Evolutionary conservation across 371 early-diverging fungal genomes (phyloP).

Genomic region (Mucor mucedo): DNA sequence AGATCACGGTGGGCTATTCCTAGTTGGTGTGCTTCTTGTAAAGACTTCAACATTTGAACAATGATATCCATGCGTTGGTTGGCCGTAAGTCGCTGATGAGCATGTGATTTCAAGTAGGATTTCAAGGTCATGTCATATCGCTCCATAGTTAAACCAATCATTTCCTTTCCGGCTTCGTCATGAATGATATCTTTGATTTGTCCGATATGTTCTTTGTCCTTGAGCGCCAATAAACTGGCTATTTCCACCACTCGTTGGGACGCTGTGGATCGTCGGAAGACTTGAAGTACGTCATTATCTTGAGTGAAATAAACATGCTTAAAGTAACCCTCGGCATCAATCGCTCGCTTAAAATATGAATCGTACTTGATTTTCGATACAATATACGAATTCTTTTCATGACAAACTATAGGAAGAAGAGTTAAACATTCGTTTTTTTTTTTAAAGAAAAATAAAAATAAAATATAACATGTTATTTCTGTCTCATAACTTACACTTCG

Average conservation of each 20-base stretch:
- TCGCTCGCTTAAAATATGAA: neutral
- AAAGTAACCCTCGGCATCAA: constrained; percentile 48
- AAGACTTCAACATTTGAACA: constrained; percentile 56
- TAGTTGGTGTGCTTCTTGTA: constrained; percentile 55
- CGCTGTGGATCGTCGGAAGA: constrained; percentile 48
- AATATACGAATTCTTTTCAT: neutral
- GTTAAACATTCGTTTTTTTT: too few species aligned
- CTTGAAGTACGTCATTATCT: constrained; percentile 38
- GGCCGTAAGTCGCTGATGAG: constrained; percentile 49
- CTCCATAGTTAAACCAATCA: constrained; percentile 49
- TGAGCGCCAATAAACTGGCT: constrained; percentile 41
- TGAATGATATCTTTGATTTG: constrained; percentile 41
- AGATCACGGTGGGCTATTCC: constrained; percentile 70
- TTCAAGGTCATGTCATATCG: constrained; percentile 56
- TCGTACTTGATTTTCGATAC: constrained; percentile 2
- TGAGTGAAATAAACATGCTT: constrained; percentile 51
- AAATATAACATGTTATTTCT: too few species aligned
- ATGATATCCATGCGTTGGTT: constrained; percentile 60
- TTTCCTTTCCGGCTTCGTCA: constrained; percentile 35
- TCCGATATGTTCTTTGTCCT: constrained; percentile 39
- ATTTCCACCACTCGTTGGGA: constrained; percentile 49
- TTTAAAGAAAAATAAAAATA: neutral
- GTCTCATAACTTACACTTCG: neutral
- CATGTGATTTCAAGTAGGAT: constrained; percentile 52
- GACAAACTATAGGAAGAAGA: neutral